Percentiles rank a stretch among this genome's conserved stretches.
Evolutionary conservation across 1,284 basidiomycete genomes (phyloP).

Genomic region (Inonotus obliquus): DNA sequence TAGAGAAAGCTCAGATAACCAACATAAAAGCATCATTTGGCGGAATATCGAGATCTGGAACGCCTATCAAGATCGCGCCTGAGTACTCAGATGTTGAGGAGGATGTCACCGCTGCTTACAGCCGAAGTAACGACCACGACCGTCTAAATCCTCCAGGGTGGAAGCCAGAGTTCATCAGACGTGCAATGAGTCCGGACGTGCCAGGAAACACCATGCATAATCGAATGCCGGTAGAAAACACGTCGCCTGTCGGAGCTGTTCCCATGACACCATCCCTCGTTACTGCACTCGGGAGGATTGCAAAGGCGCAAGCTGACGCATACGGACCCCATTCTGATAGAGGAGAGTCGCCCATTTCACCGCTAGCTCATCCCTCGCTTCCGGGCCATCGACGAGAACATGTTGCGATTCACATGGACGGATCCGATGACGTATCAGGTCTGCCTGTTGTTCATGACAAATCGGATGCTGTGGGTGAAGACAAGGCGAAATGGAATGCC

Average conservation of each 20-base stretch:
- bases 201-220: slow-evolving; percentile 16
- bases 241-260: slow-evolving; percentile 35
- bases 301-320: slow-evolving; percentile 47
- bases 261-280: slow-evolving; percentile 60
- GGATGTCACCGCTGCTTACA: slow-evolving; percentile 16
- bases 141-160: slow-evolving; percentile 25
- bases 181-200: slow-evolving; percentile 19
- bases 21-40: slow-evolving; percentile 12
- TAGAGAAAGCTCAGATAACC: slow-evolving; percentile 19
- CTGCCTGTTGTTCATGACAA: slow-evolving; percentile 18
- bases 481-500: slow-evolving; percentile 37
- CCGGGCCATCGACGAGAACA: slow-evolving; percentile 1
- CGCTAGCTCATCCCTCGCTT: background rate
- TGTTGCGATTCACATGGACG: background rate
- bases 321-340: slow-evolving; percentile 25
- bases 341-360: background rate
- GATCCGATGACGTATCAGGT: background rate
- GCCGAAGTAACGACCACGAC: background rate
- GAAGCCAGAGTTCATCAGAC: slow-evolving; percentile 32
- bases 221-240: slow-evolving; percentile 9
- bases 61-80: slow-evolving; percentile 15
- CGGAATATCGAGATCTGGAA: background rate
- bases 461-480: slow-evolving; percentile 18
- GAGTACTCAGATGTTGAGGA: slow-evolving; percentile 39
- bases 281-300: slow-evolving; percentile 51